Percentiles rank a stretch among this genome's conserved stretches.
Conservation (phyloP, 164 flowering plant species). For the Piper longum region DNA sequence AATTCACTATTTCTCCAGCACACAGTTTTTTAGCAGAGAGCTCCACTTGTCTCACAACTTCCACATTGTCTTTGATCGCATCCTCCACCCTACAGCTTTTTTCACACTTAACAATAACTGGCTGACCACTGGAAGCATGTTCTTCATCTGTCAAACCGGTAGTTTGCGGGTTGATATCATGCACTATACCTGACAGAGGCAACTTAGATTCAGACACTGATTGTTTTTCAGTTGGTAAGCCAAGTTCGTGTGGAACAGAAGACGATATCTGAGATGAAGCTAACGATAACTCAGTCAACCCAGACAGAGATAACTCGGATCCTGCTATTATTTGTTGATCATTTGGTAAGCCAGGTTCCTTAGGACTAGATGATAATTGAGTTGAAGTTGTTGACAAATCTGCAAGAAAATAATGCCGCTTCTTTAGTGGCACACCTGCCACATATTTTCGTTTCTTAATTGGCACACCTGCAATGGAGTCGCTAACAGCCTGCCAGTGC, state of each 20-base stretch:
- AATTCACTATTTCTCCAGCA: neutral
- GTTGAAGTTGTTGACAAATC: too few relatives aligned
- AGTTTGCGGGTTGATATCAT: neutral
- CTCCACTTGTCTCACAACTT: neutral
- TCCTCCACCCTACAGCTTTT: constrained; percentile 10
- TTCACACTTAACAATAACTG: neutral
- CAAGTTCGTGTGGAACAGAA: constrained; percentile 8
- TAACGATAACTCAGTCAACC: constrained; percentile 20
- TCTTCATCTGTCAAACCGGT: too few relatives aligned
- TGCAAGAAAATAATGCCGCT: too few relatives aligned
- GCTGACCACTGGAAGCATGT: neutral
- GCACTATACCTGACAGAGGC: constrained; percentile 3
- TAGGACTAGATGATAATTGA: too few relatives aligned
- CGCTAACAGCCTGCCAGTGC: constrained; percentile 23
- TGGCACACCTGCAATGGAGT: constrained; percentile 34
- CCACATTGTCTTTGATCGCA: neutral
- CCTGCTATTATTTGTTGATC: too few relatives aligned
- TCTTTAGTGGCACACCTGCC: too few relatives aligned
- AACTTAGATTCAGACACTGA: constrained; percentile 8
- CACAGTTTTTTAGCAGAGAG: neutral
- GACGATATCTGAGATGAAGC: constrained; percentile 21
- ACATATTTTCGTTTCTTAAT: constrained; percentile 43
- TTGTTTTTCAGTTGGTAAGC: constrained; percentile 13
- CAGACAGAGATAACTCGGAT: neutral
- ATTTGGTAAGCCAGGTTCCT: too few relatives aligned